phyloP scores from a whole-genome alignment of 73 alveolate genomes.

The Paramecium bursaria region DNA sequence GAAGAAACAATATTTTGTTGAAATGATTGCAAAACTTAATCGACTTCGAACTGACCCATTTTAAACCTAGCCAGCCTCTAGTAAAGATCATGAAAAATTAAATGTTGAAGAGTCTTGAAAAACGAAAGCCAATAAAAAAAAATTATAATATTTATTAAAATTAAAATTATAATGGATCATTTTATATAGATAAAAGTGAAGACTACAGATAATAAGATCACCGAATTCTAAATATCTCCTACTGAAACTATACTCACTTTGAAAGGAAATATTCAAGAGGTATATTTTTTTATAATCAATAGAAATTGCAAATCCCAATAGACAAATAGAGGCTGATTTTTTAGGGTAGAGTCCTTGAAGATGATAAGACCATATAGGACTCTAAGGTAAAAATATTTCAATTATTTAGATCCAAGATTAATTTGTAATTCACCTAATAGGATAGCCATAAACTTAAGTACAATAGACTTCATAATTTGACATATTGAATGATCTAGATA shows the following conservation, averaged over 20 bases:
- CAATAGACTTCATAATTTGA: slow-evolving; percentile 50
- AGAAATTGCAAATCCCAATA: slow-evolving; percentile 80
- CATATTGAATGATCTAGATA: slow-evolving; percentile 20
- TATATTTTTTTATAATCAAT: too few species aligned
- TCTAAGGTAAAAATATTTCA: slow-evolving; percentile 64
- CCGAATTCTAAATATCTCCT: slow-evolving; percentile 10
- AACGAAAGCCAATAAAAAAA: too few species aligned
- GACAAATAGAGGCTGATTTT: slow-evolving; percentile 88
- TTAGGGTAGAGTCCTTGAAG: slow-evolving; percentile 89
- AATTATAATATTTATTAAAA: too few species aligned
- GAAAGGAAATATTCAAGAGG: slow-evolving; percentile 66
- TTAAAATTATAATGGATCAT: slow-evolving; percentile 43
- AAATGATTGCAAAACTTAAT: too few species aligned
- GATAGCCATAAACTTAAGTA: slow-evolving; percentile 77
- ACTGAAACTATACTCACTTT: slow-evolving; percentile 66
- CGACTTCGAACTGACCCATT: too few species aligned
- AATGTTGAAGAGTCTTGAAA: too few species aligned
- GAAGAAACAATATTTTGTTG: too few species aligned
- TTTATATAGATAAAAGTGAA: slow-evolving; percentile 10
- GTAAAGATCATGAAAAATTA: too few species aligned
- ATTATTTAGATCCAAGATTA: slow-evolving; percentile 80
- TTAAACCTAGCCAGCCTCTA: too few species aligned
- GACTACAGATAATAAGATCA: slow-evolving; percentile 33
- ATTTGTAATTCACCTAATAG: slow-evolving; percentile 90
- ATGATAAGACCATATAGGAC: slow-evolving; percentile 75